Evolutionary conservation across 495 filamentous ascomycete species (phyloP).

Genomic region (Xylaria scruposa): DNA sequence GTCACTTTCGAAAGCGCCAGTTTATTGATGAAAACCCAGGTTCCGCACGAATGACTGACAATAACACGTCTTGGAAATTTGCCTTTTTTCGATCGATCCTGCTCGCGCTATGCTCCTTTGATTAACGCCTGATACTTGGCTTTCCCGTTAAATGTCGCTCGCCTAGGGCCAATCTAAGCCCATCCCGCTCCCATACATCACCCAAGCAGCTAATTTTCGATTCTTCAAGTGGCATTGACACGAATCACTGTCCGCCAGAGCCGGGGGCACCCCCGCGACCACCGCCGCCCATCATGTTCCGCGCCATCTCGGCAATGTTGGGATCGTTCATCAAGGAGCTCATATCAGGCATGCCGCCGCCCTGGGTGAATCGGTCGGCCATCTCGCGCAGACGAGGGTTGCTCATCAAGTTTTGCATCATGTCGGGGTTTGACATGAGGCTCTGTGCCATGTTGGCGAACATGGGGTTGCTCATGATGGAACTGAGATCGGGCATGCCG

Average conservation of each 20-base stretch:
- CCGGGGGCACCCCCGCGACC: slow-evolving; percentile 48
- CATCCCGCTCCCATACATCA: not conserved
- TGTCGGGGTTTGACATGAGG: slow-evolving; percentile 92
- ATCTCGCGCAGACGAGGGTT: slow-evolving; percentile 88
- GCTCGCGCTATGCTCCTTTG: slow-evolving; percentile 15
- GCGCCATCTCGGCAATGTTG: slow-evolving; percentile 87
- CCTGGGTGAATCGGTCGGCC: slow-evolving; percentile 71
- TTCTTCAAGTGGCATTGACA: not conserved
- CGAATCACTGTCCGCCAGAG: slow-evolving; percentile 33
- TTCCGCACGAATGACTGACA: slow-evolving; percentile 4
- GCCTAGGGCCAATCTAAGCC: not conserved
- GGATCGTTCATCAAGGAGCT: slow-evolving; percentile 86
- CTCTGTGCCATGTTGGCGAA: slow-evolving; percentile 95
- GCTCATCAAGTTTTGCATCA: slow-evolving; percentile 88
- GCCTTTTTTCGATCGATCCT: not conserved
- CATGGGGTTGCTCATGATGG: slow-evolving; percentile 97
- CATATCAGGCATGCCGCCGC: slow-evolving; percentile 83
- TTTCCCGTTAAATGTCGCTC: not conserved
- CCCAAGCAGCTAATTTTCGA: not conserved
- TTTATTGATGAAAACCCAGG: not conserved
- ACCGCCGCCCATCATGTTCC: slow-evolving; percentile 74
- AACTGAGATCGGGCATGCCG: slow-evolving; percentile 83
- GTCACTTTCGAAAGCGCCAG: slow-evolving; percentile 9
- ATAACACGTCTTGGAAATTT: not conserved
- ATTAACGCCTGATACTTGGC: slow-evolving; percentile 13